Evolutionary conservation across 208 protist genomes (phyloP), one percentile per base, ranked within the genome.

Genomic region (Crithidia sp.): DNA sequence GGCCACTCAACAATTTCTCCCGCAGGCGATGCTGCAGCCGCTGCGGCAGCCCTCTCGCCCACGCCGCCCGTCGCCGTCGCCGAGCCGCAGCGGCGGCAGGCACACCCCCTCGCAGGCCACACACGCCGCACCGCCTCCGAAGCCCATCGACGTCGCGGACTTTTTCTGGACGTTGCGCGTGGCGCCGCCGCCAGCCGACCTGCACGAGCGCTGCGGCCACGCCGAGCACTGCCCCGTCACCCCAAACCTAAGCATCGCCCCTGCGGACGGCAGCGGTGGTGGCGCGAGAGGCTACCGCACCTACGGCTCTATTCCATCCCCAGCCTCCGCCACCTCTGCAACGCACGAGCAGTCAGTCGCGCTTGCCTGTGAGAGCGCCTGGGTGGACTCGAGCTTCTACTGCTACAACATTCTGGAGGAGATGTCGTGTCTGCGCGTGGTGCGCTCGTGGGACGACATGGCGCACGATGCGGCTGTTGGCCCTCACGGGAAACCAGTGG

Each of bases 101-200:
- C n/a, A 3, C 58, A 44, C 7, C 12, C 2, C 14, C 41, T 67
- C 52, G 41, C 12, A 37, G 44, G 6, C 8, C 36, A 4, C 19
- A 50, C 8, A 17, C 53, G 45, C 45, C 0, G 28, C 43, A 36
- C 41, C 45, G 54, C 41, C 5, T 44, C 14, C 40, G 59, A 65
- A 60, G 47, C 19, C 37, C 39, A 67, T 79, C 40, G 65, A 47
- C 47, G 79, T 70, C 50, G 55, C 72, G 0, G 67, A 74, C 12
- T 84, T 84, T 45, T 84, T 84, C 66, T 84, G 79, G 79, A 57
- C 79, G 17, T 61, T 84, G 45, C 71, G 58, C 19, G 74, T 80
- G 37, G 79, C 79, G 16, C 79, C 79, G 10, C 66, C 65, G 37
- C 72, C 74, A 4, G 49, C 67, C 40, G 58, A 72, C 28, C 69